Evolutionary conservation across 2,329 filamentous ascomycete genomes (phyloP).

Genomic region (Colletotrichum agaves): DNA sequence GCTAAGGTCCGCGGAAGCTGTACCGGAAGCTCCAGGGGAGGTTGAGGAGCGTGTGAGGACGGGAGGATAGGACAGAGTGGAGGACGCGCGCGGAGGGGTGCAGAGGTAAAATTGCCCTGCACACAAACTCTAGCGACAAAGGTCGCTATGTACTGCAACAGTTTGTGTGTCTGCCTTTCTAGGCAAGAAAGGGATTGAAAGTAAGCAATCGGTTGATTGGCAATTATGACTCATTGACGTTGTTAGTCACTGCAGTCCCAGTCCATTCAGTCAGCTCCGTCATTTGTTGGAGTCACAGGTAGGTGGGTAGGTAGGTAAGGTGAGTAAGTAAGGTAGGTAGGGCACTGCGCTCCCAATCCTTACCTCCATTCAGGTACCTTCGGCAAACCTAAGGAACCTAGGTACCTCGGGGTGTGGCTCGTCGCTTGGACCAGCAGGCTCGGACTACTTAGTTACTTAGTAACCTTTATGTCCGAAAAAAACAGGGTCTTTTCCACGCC

Average conservation of each 20-base stretch:
- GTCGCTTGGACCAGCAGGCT: not conserved
- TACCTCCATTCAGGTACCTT: too few species aligned
- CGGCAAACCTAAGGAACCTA: too few species aligned
- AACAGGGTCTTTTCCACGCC: too few species aligned
- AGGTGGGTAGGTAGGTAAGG: not conserved
- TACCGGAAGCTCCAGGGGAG: not conserved
- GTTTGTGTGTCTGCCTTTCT: conserved; percentile 14
- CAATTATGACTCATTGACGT: conserved; percentile 6
- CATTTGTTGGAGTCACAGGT: conserved; percentile 15
- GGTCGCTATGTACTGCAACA: conserved; percentile 30
- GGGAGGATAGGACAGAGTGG: not conserved
- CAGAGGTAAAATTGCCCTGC: not conserved
- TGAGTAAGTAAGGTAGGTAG: not conserved
- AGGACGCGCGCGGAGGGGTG: not conserved
- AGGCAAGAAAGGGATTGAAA: not conserved
- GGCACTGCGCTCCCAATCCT: not conserved
- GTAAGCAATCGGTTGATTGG: not conserved
- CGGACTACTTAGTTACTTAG: too few species aligned
- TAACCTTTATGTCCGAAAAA: too few species aligned
- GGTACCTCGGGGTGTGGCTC: not conserved
- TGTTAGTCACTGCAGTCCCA: conserved; percentile 29
- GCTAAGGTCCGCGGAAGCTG: conserved; percentile 24
- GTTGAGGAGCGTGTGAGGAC: not conserved
- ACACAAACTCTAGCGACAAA: conserved; percentile 26
- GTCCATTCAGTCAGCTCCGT: not conserved